phyloP scores from a whole-genome alignment of 2,329 filamentous ascomycete genomes.

The Alternaria sp. region DNA sequence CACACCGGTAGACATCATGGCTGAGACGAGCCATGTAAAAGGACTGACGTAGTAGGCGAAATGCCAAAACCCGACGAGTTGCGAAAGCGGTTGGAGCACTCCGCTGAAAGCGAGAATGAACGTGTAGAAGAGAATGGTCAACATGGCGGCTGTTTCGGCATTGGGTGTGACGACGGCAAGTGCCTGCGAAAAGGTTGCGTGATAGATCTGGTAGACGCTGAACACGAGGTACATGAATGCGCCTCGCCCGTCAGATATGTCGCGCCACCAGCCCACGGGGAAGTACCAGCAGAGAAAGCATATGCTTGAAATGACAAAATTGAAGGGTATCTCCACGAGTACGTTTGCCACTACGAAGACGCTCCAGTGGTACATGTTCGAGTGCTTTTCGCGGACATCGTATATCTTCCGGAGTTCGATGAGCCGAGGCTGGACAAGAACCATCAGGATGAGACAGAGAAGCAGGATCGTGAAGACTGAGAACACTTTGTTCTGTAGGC shows the following conservation, averaged over 20 bases:
- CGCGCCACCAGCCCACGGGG: slow-evolving; percentile 68
- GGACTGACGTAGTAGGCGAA: slow-evolving; percentile 78
- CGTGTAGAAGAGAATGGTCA: not conserved
- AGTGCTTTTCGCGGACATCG: slow-evolving; percentile 82
- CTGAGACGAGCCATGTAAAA: slow-evolving; percentile 67
- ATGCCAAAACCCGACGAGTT: slow-evolving; percentile 71
- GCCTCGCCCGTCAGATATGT: slow-evolving; percentile 71
- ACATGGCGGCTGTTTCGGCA: slow-evolving; percentile 60
- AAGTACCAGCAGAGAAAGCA: slow-evolving; percentile 84
- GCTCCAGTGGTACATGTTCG: slow-evolving; percentile 82
- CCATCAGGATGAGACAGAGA: slow-evolving; percentile 77
- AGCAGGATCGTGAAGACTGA: slow-evolving; percentile 79
- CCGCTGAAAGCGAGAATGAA: slow-evolving; percentile 54
- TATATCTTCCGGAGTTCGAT: slow-evolving; percentile 82
- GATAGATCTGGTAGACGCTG: not conserved
- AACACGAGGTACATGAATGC: slow-evolving; percentile 73
- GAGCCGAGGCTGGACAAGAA: slow-evolving; percentile 77
- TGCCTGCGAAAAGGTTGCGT: not conserved
- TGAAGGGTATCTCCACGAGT: slow-evolving; percentile 82
- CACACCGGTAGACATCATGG: slow-evolving; percentile 63
- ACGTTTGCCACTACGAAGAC: slow-evolving; percentile 83
- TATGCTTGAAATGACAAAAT: slow-evolving; percentile 73
- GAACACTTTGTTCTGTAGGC: slow-evolving; percentile 83
- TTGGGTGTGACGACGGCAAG: slow-evolving; percentile 75
- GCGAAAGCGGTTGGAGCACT: slow-evolving; percentile 65